Conservation (phyloP, 2,329 filamentous ascomycete species). For the Colletotrichum costaricense region DNA sequence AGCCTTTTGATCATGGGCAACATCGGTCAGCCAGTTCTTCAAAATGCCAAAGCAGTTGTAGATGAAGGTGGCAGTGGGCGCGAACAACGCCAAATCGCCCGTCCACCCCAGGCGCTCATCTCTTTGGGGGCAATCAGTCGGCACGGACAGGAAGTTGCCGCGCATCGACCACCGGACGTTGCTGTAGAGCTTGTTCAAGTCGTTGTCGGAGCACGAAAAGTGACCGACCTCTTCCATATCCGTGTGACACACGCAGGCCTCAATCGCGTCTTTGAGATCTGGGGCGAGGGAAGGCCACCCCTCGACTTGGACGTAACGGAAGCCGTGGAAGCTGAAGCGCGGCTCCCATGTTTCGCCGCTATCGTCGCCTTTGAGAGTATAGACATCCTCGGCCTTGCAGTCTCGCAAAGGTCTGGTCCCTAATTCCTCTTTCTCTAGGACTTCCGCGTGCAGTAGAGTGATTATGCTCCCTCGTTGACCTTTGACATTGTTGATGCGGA, state of each 20-base stretch:
- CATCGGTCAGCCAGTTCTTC: conserved; percentile 27
- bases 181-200: conserved; percentile 17
- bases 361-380: conserved; percentile 42
- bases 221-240: conserved; percentile 22
- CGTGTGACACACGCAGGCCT: conserved; percentile 28
- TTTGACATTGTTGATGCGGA: conserved; percentile 40
- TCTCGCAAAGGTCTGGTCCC: conserved; percentile 49
- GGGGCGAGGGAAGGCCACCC: conserved; percentile 43
- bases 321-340: conserved; percentile 63
- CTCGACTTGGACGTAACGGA: conserved; percentile 58
- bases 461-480: conserved; percentile 40
- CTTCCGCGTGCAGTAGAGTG: conserved; percentile 53
- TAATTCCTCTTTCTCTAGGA: conserved; percentile 54
- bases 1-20: conserved; percentile 43
- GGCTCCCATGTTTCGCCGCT: conserved; percentile 51
- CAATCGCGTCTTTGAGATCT: background rate
- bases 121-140: conserved; percentile 34
- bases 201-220: conserved; percentile 20
- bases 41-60: conserved; percentile 21
- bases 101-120: conserved; percentile 30
- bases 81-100: conserved; percentile 26
- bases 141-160: conserved; percentile 32
- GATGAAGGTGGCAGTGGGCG: conserved; percentile 15
- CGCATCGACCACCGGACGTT: conserved; percentile 31
- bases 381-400: conserved; percentile 48